Conservation (phyloP, 2,329 filamentous ascomycete genomes). For the Colletotrichum neosansevieriae region DNA sequence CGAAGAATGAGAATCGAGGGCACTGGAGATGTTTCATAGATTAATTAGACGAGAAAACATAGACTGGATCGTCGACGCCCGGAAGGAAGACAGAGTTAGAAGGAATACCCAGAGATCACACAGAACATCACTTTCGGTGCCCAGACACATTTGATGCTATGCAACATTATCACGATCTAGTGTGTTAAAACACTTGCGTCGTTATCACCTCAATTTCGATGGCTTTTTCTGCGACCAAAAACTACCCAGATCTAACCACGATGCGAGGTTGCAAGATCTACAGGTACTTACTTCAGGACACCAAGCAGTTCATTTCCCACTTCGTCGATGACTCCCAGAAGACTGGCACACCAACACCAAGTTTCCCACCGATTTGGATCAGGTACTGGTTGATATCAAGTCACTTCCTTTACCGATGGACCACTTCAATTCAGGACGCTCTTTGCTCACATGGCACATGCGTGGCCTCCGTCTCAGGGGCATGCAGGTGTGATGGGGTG, state of each 20-base stretch:
- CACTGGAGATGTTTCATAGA: neutral
- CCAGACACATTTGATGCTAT: too few species aligned
- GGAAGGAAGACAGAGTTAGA: neutral
- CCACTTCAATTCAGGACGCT: too few species aligned
- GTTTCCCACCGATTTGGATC: neutral
- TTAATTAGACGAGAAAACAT: neutral
- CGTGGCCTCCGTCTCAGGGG: too few species aligned
- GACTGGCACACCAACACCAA: neutral
- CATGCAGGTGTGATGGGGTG: too few species aligned
- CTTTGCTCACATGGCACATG: too few species aligned
- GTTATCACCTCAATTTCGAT: neutral
- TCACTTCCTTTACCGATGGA: too few species aligned
- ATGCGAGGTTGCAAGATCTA: neutral
- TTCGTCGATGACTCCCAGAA: neutral
- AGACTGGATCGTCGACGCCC: neutral
- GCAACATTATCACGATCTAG: too few species aligned
- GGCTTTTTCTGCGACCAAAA: neutral
- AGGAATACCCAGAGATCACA: neutral
- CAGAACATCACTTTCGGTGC: neutral
- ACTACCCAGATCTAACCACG: neutral
- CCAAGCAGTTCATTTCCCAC: neutral
- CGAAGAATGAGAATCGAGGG: neutral
- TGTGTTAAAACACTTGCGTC: neutral
- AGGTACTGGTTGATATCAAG: too few species aligned
- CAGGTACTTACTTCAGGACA: neutral